Evolutionary conservation across 129 eudicot species (phyloP).

Genomic region (Oenanthe sinensis): DNA sequence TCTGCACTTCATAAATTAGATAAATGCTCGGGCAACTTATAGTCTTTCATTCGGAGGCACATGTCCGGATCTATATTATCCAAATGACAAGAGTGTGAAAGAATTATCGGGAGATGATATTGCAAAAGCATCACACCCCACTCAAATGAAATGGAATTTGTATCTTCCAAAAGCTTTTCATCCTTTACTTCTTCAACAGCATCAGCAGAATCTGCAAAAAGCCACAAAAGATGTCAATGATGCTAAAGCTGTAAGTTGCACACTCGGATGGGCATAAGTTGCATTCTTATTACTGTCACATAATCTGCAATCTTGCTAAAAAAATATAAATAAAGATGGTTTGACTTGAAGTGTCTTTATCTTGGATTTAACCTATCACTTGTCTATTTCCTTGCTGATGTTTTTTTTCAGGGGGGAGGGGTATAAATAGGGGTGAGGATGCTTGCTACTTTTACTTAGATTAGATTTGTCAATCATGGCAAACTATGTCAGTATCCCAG

Average conservation of each 20-base stretch:
- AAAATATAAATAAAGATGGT: no score
- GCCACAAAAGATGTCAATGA: slow-evolving; percentile 60
- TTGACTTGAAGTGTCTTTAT: not conserved
- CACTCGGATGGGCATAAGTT: not conserved
- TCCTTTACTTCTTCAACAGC: slow-evolving; percentile 79
- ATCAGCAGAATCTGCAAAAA: slow-evolving; percentile 48
- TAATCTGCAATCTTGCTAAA: not conserved
- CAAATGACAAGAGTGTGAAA: slow-evolving; percentile 29
- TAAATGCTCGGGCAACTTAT: slow-evolving; percentile 89
- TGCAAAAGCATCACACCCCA: slow-evolving; percentile 25
- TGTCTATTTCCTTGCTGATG: not conserved
- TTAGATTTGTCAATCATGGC: not conserved
- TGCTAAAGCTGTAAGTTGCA: slow-evolving; percentile 67
- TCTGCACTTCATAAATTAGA: slow-evolving; percentile 34
- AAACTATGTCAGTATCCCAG: not conserved
- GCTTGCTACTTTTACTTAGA: not conserved
- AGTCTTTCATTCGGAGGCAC: slow-evolving; percentile 79
- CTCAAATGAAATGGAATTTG: slow-evolving; percentile 58
- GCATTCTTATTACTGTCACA: not conserved
- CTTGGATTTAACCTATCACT: not conserved
- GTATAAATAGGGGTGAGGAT: not conserved
- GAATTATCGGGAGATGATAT: slow-evolving; percentile 8
- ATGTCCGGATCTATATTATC: slow-evolving; percentile 55
- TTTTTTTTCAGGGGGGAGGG: not conserved
- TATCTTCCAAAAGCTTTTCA: slow-evolving; percentile 81